Evolutionary conservation across 2,329 filamentous ascomycete genomes (phyloP), one percentile per base, ranked within the genome.

Genomic region (Beauveria varroae): DNA sequence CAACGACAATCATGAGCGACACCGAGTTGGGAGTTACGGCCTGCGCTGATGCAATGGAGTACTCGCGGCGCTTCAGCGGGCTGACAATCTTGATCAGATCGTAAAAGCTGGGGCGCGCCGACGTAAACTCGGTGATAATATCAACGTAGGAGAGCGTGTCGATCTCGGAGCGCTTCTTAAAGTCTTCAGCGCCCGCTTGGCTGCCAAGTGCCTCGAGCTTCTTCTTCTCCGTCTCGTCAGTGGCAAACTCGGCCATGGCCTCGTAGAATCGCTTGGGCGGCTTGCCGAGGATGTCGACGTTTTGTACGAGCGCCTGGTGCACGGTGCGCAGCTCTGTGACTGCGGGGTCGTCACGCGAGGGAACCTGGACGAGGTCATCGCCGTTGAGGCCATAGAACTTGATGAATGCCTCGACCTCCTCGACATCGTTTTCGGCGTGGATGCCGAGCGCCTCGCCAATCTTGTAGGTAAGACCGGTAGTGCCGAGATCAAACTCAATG

Each of bases 201-300:
- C 89, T 85, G 65, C 86, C 90, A 3, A 99, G 83, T 22, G 87
- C 82, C 46, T 88, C 82, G 20, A 99, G 86, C 71, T 89, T 86
- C 70, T 86, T 87, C 82, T 89, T 90, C 79, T 99, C 91, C 28
- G 84, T 81, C 69, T 91, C 86, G 67, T 98, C 90, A 16, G 83
- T 83, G 34, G 95, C 92, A 67, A 91, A 96, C 65, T 93, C 90
- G 47, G 93, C 87, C 51, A 99, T 84, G 1, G 88, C 81, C 76
- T 99, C 95, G 79, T 98, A 99, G 83, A 99, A 99, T 65, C 91
- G 89, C 86, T 99, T 99, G 56, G 93, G 92, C 37, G 95, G 95
- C 71, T 93, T 92, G 70, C 95, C 95, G 69, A 98, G 96, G 71
- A 99, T 95, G 76, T 99, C 95, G 60, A 99, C 79, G 74, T 97